phyloP scores from a whole-genome alignment of 2,329 filamentous ascomycete species.

The Dothidotthia symphoricarpi region DNA sequence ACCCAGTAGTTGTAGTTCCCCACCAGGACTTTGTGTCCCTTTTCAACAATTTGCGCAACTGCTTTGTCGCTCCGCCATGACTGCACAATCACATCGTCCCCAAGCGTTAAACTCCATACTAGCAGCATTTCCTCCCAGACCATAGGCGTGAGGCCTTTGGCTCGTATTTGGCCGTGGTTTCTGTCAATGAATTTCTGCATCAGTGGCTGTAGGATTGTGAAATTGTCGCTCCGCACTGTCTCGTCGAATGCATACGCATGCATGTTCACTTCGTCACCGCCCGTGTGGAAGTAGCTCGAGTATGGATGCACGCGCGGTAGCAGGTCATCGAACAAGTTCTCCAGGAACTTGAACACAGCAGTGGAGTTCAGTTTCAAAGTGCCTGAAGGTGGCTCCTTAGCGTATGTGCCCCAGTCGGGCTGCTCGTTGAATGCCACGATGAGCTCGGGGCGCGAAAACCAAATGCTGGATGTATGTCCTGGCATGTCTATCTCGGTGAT shows the following conservation, averaged over 20 bases:
- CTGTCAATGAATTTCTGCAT: constrained; percentile 75
- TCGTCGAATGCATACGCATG: constrained; percentile 71
- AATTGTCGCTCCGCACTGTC: constrained; percentile 65
- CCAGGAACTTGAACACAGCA: constrained; percentile 68
- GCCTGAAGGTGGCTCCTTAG: constrained; percentile 56
- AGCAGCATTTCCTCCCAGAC: constrained; percentile 88
- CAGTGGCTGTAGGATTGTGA: constrained; percentile 66
- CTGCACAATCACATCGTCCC: constrained; percentile 71
- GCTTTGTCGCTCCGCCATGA: constrained; percentile 68
- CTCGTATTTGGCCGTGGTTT: constrained; percentile 64
- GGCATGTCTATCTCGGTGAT: constrained; percentile 80
- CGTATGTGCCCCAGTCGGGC: constrained; percentile 54
- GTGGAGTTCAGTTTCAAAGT: constrained; percentile 74
- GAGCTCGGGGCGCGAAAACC: constrained; percentile 66
- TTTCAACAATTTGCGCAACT: constrained; percentile 58
- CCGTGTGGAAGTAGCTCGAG: constrained; percentile 76
- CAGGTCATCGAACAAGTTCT: constrained; percentile 71
- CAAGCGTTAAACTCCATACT: constrained; percentile 73
- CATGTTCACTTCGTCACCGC: constrained; percentile 81
- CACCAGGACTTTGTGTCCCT: constrained; percentile 69
- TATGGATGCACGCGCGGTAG: constrained; percentile 62
- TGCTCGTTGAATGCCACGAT: constrained; percentile 62
- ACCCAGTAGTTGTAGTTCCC: constrained; percentile 79
- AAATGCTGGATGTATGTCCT: constrained; percentile 70
- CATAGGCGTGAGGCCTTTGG: constrained; percentile 66